Conservation (phyloP, 2,329 filamentous ascomycete species). For the Aaosphaeria arxii region DNA sequence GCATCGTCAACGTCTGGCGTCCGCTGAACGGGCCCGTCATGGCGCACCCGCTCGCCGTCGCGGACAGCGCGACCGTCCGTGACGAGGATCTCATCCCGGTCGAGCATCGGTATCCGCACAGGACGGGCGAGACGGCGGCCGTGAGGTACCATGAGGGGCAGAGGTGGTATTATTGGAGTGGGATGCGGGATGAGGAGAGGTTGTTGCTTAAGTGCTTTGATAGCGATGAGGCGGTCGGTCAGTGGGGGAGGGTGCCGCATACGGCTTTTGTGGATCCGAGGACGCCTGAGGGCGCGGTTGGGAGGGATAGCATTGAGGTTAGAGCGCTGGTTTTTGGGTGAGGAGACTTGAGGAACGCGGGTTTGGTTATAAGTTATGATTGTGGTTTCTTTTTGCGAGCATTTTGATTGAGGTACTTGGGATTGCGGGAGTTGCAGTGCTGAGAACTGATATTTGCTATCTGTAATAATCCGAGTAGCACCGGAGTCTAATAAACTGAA, state of each 20-base stretch:
- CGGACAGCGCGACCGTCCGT: conserved; percentile 53
- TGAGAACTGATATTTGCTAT: too few relatives aligned
- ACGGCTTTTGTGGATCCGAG: conserved; percentile 67
- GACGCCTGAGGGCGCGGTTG: conserved; percentile 65
- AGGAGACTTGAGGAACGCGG: conserved; percentile 18
- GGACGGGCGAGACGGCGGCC: conserved; percentile 70
- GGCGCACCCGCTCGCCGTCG: conserved; percentile 56
- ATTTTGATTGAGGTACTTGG: too few relatives aligned
- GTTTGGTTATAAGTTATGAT: conserved; percentile 20
- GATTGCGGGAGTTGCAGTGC: too few relatives aligned
- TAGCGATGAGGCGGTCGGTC: conserved; percentile 49
- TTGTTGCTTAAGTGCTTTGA: conserved; percentile 78
- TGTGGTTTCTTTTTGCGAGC: too few relatives aligned
- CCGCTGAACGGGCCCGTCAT: conserved; percentile 58
- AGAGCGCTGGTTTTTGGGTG: conserved; percentile 76
- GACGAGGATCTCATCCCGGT: conserved; percentile 67
- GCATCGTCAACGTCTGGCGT: conserved; percentile 87
- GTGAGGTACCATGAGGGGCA: conserved; percentile 62
- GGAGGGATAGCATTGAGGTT: conserved; percentile 86
- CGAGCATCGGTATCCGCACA: conserved; percentile 69
- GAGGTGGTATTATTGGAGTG: conserved; percentile 77
- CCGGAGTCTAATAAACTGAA: too few relatives aligned
- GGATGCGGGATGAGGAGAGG: conserved; percentile 72
- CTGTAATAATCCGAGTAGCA: too few relatives aligned
- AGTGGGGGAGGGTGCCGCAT: conserved; percentile 49